Percentiles rank a stretch among this genome's conserved stretches.
phyloP scores from a whole-genome alignment of 495 filamentous ascomycete species.

The Tricharina praecox region DNA sequence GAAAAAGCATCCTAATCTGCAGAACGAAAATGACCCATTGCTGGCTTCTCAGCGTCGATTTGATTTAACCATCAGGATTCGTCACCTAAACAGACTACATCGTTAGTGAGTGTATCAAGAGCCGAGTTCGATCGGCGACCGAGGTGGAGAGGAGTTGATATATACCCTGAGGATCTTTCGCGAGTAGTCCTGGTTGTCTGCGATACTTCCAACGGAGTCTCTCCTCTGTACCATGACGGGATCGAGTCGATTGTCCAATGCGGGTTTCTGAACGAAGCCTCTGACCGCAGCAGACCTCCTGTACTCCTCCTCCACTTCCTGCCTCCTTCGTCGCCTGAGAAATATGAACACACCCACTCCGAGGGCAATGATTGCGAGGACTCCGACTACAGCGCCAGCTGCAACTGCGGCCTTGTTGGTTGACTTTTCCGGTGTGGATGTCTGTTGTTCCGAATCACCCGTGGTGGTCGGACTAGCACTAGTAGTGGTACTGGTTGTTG shows the following conservation, averaged over 20 bases:
- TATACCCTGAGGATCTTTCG: conserved; percentile 81
- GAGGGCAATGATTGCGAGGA: conserved; percentile 50
- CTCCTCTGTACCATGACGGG: conserved; percentile 72
- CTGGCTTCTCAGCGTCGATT: background rate
- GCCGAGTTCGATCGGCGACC: too few relatives aligned
- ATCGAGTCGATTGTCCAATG: conserved; percentile 64
- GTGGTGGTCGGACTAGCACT: conserved; percentile 6
- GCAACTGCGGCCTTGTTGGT: conserved; percentile 63
- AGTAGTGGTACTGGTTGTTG: conserved; percentile 17
- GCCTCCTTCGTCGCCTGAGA: conserved; percentile 54
- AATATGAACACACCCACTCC: conserved; percentile 56
- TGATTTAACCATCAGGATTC: conserved; percentile 21
- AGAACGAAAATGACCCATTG: background rate
- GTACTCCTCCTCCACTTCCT: conserved; percentile 63
- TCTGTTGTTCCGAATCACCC: too few relatives aligned
- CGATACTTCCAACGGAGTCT: conserved; percentile 92
- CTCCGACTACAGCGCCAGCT: conserved; percentile 71
- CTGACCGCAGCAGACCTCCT: conserved; percentile 54
- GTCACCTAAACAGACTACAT: conserved; percentile 23
- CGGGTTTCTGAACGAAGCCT: conserved; percentile 44
- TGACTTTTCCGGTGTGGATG: conserved; percentile 19
- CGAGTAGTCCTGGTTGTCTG: conserved; percentile 94
- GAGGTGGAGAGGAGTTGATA: too few relatives aligned
- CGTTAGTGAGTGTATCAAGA: background rate
- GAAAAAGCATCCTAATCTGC: background rate